Percentiles rank a stretch among this genome's conserved stretches.
Conservation (phyloP, 768 basidiomycete species). For the Trametes sanguinea region DNA sequence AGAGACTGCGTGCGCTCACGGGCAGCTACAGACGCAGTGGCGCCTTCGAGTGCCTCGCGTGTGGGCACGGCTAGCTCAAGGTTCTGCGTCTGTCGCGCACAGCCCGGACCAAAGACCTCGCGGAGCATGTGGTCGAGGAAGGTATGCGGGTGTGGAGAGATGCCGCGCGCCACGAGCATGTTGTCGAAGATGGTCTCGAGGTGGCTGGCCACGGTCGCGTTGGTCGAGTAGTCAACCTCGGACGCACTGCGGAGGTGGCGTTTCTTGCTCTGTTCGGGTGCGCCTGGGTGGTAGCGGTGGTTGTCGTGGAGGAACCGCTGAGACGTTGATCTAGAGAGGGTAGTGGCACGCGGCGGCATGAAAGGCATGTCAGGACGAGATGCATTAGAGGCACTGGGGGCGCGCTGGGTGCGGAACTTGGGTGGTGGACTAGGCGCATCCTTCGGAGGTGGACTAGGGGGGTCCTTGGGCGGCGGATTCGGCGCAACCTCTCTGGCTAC, state of each 20-base stretch:
- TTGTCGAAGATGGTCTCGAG: constrained; percentile 60
- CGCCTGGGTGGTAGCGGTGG: neutral
- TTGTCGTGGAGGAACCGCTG: neutral
- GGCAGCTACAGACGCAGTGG: neutral
- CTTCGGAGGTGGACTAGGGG: constrained; percentile 5
- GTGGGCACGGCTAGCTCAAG: constrained; percentile 64
- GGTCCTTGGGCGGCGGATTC: constrained; percentile 22
- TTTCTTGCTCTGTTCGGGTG: neutral
- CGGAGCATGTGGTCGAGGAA: constrained; percentile 49
- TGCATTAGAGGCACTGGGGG: neutral
- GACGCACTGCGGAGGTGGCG: constrained; percentile 16
- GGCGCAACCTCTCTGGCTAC: constrained; percentile 2
- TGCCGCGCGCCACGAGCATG: constrained; percentile 58
- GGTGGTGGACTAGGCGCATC: constrained; percentile 3
- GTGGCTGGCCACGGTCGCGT: constrained; percentile 42
- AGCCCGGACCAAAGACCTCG: constrained; percentile 52
- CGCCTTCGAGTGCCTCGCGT: constrained; percentile 28
- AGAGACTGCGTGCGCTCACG: constrained; percentile 34
- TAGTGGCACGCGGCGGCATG: neutral
- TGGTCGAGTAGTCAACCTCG: constrained; percentile 43
- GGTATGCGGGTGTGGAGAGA: constrained; percentile 54
- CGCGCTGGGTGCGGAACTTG: constrained; percentile 1
- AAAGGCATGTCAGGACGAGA: neutral
- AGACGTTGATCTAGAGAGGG: neutral
- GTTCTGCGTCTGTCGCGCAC: constrained; percentile 45